Conservation (phyloP, 2,329 filamentous ascomycete species). For the Mollisia scopiformis region DNA sequence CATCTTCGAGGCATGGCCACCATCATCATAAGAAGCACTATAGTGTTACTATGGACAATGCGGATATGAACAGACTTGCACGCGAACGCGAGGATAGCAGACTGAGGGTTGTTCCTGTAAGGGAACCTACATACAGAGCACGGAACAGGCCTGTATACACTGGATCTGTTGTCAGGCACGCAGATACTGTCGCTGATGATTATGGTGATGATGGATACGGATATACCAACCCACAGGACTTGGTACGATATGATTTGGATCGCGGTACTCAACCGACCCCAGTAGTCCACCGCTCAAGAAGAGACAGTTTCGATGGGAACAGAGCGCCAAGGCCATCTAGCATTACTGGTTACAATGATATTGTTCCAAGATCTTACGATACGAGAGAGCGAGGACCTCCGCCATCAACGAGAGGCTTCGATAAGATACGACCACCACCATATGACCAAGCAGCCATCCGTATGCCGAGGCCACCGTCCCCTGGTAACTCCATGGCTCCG, state of each 20-base stretch:
- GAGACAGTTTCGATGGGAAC: constrained; percentile 56
- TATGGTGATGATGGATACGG: constrained; percentile 64
- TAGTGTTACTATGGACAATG: constrained; percentile 52
- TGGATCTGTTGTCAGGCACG: constrained; percentile 40
- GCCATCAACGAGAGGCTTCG: constrained; percentile 70
- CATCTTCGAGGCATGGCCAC: constrained; percentile 50
- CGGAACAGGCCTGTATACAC: constrained; percentile 28
- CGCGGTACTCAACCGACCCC: constrained; percentile 45
- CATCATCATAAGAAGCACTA: constrained; percentile 43
- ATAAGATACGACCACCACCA: constrained; percentile 57
- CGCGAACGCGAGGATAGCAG: constrained; percentile 27
- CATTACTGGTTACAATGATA: constrained; percentile 32
- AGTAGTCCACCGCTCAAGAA: constrained; percentile 44
- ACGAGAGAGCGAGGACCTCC: constrained; percentile 56
- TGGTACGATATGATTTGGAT: constrained; percentile 64
- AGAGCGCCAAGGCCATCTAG: constrained; percentile 38
- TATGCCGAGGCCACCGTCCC: constrained; percentile 43
- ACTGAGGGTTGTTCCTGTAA: constrained; percentile 23
- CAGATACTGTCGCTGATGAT: constrained; percentile 47
- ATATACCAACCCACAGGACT: constrained; percentile 65
- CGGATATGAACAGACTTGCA: constrained; percentile 42
- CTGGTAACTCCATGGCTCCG: constrained; percentile 25
- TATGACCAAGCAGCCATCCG: constrained; percentile 52
- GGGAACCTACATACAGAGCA: constrained; percentile 29
- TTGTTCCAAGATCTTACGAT: constrained; percentile 40